phyloP scores from a whole-genome alignment of 2,329 filamentous ascomycete species.

The Bipolaris oryzae region DNA sequence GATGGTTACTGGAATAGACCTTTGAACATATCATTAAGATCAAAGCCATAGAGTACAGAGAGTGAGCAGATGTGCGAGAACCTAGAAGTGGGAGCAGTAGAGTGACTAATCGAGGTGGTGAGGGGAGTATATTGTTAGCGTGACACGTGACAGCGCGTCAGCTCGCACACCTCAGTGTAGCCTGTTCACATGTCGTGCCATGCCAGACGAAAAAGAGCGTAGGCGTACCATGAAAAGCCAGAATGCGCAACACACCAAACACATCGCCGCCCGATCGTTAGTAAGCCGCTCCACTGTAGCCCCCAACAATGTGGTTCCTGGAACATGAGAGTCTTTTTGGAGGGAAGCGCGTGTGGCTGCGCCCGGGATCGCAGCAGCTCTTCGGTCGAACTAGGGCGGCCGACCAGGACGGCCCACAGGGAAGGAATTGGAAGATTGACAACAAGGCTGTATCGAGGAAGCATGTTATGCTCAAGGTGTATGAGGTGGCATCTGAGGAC shows the following conservation, averaged over 20 bases:
- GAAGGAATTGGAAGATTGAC: slow-evolving; percentile 63
- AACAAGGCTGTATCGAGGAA: slow-evolving; percentile 87
- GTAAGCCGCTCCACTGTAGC: background rate
- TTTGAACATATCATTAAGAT: too few relatives aligned
- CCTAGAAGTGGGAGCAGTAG: background rate
- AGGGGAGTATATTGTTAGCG: slow-evolving; percentile 2
- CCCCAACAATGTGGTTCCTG: slow-evolving; percentile 57
- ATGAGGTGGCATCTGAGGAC: slow-evolving; percentile 67
- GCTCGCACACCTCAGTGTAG: slow-evolving; percentile 3
- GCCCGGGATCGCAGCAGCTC: slow-evolving; percentile 82
- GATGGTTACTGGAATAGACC: background rate
- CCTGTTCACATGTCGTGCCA: background rate
- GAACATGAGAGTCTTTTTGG: slow-evolving; percentile 63
- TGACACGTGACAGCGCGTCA: slow-evolving; percentile 19
- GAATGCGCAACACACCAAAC: slow-evolving; percentile 3
- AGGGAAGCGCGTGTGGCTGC: slow-evolving; percentile 77
- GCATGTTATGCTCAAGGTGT: slow-evolving; percentile 80
- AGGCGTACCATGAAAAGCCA: background rate
- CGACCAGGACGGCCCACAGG: slow-evolving; percentile 47
- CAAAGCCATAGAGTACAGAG: background rate
- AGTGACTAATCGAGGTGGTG: background rate
- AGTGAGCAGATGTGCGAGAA: background rate
- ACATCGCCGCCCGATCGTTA: background rate
- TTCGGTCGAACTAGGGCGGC: slow-evolving; percentile 79
- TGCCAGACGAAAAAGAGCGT: background rate